Conservation (phyloP, 2,329 filamentous ascomycete species). For the Grosmannia serpens region DNA sequence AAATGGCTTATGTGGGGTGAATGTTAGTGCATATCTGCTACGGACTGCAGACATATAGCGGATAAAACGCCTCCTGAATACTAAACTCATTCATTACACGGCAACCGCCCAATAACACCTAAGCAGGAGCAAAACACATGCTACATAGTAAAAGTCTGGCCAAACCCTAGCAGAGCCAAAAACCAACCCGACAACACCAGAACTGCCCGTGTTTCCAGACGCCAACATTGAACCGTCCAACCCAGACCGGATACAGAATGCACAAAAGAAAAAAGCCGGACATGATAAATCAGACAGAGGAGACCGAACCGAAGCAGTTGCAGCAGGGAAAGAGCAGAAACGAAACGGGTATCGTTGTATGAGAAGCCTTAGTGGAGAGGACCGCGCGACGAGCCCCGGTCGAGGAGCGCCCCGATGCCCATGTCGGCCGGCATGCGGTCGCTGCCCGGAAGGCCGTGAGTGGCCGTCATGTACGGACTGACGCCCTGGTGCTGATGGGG, state of each 20-base stretch:
- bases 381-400: slow-evolving; percentile 26
- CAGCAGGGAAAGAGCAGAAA: neutral
- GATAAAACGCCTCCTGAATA: too few species aligned
- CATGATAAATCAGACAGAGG: neutral
- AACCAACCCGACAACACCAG: neutral
- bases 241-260: too few species aligned
- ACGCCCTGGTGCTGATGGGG: slow-evolving; percentile 13
- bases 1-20: too few species aligned
- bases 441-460: slow-evolving; percentile 9
- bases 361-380: neutral
- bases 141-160: too few species aligned
- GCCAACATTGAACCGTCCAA: too few species aligned
- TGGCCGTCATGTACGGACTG: slow-evolving; percentile 34
- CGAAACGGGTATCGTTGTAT: slow-evolving; percentile 4
- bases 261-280: neutral
- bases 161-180: neutral
- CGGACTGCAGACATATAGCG: too few species aligned
- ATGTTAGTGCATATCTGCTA: too few species aligned
- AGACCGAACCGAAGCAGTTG: neutral
- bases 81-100: too few species aligned
- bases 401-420: slow-evolving; percentile 49
- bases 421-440: slow-evolving; percentile 43
- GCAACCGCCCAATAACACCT: too few species aligned
- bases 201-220: too few species aligned
- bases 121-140: neutral